Evolutionary conservation across 495 filamentous ascomycete species (phyloP), one percentile per base, ranked within the genome.

Genomic region (Neurospora hispaniola): DNA sequence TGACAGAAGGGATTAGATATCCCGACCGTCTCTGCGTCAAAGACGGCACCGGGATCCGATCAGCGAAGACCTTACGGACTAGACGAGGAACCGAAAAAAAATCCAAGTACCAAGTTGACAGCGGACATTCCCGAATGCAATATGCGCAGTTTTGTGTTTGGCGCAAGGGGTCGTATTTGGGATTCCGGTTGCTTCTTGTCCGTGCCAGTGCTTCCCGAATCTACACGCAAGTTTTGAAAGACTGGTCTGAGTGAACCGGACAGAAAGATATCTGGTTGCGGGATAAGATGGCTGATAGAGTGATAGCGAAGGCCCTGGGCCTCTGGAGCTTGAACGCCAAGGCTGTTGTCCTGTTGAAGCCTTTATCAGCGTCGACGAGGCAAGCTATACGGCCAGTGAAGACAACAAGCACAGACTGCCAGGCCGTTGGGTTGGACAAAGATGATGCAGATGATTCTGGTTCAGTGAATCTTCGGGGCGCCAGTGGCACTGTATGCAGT

Each of bases 401-500:
- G 43, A 71, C 71, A 38, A 71, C 71, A 31, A 70, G 71, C 69
- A 72, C 70, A 73, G 74, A 69, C 74, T 68, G 70, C 69, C 72
- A 72, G 70, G 72, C 73, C 43, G 71, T 69, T 71, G 59, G 73
- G 83, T 84, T 74, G 75, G 81, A 84, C 84, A 82, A 66, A 83
- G 82, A 84, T 82, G 81, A 78, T 82, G 82, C 79, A 79, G 77
- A 82, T 80, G 79, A 78, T 79, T 80, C 82, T 76, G 75, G 77
- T 74, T 82, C 75, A 81, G 79, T 78, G 79, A 79, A 81, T 79
- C 75, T 76, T 82, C 74, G 81, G 74, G 77, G 77, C 74, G 77
- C 79, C 76, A 81, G 82, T 82, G 76, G 78, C 77, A 84, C 82
- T 80, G 78, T 80, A 82, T 81, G 79, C 80, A 77, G 81, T 80